phyloP scores from a whole-genome alignment of 495 filamentous ascomycete species.

The Hypoxylon trugodes region DNA sequence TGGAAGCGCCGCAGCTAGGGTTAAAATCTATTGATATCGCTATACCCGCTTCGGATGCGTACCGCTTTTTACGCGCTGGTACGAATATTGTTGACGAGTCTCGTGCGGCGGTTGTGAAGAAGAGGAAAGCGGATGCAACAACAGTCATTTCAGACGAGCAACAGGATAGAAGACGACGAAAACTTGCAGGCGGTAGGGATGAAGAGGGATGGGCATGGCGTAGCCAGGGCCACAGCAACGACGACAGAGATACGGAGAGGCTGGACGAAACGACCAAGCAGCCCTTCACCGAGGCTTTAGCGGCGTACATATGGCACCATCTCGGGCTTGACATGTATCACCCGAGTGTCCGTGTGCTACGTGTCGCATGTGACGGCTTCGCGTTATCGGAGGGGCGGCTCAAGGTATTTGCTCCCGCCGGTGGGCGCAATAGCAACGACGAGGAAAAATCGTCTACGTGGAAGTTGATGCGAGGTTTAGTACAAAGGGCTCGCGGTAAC shows the following conservation, averaged over 20 bases:
- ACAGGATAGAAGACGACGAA: slow-evolving; percentile 44
- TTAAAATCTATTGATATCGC: slow-evolving; percentile 54
- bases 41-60: slow-evolving; percentile 49
- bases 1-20: slow-evolving; percentile 31
- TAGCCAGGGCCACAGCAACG: neutral
- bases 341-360: slow-evolving; percentile 51
- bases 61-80: slow-evolving; percentile 41
- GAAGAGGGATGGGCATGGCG: slow-evolving; percentile 61
- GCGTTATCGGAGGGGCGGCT: slow-evolving; percentile 53
- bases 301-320: slow-evolving; percentile 50
- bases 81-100: neutral
- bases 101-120: neutral
- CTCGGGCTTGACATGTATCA: slow-evolving; percentile 56
- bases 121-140: slow-evolving; percentile 21
- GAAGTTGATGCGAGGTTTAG: slow-evolving; percentile 28
- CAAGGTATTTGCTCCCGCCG: slow-evolving; percentile 49
- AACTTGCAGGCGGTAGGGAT: slow-evolving; percentile 47
- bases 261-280: slow-evolving; percentile 24
- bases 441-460: slow-evolving; percentile 18
- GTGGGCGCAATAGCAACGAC: neutral
- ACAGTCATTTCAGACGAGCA: slow-evolving; percentile 35
- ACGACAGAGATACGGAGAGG: neutral
- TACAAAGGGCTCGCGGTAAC: slow-evolving; percentile 23
- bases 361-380: slow-evolving; percentile 57
- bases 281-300: slow-evolving; percentile 56